Percentiles rank a stretch among this genome's conserved stretches.
Conservation (phyloP, 1,284 basidiomycete genomes). For the Ganoderma sinense region DNA sequence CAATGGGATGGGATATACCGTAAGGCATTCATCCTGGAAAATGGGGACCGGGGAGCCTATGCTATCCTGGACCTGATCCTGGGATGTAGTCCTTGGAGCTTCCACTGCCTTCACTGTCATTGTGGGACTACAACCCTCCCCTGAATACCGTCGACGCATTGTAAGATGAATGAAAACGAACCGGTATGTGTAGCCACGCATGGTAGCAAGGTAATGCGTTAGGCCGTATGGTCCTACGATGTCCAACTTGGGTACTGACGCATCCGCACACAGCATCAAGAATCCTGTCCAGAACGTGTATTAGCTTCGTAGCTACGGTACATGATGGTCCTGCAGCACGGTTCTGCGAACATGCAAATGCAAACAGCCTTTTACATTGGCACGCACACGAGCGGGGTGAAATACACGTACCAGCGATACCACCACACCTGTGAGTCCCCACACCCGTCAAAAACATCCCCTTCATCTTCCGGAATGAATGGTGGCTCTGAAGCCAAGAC, state of each 20-base stretch:
- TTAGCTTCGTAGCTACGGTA: constrained; percentile 12
- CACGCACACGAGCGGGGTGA: neutral
- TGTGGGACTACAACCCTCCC: constrained; percentile 49
- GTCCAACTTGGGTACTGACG: constrained; percentile 61
- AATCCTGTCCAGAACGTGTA: constrained; percentile 58
- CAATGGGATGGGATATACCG: constrained; percentile 69
- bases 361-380: constrained; percentile 2
- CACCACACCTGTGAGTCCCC: constrained; percentile 65
- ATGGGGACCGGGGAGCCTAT: constrained; percentile 40
- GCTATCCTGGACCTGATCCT: constrained; percentile 24
- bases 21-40: constrained; percentile 70
- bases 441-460: constrained; percentile 80
- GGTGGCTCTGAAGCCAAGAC: constrained; percentile 71
- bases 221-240: constrained; percentile 80
- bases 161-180: constrained; percentile 40
- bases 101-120: constrained; percentile 59
- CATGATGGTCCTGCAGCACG: neutral
- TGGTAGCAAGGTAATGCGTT: constrained; percentile 75
- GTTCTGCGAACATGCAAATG: constrained; percentile 5
- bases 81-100: constrained; percentile 42
- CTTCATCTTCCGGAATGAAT: constrained; percentile 69
- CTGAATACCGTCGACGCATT: neutral
- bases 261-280: constrained; percentile 86
- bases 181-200: constrained; percentile 71
- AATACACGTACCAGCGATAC: constrained; percentile 69